Evolutionary conservation across 192 early-diverging fungal genomes (phyloP), one percentile per base, ranked within the genome.

Genomic region (Chytriomyces sp.): DNA sequence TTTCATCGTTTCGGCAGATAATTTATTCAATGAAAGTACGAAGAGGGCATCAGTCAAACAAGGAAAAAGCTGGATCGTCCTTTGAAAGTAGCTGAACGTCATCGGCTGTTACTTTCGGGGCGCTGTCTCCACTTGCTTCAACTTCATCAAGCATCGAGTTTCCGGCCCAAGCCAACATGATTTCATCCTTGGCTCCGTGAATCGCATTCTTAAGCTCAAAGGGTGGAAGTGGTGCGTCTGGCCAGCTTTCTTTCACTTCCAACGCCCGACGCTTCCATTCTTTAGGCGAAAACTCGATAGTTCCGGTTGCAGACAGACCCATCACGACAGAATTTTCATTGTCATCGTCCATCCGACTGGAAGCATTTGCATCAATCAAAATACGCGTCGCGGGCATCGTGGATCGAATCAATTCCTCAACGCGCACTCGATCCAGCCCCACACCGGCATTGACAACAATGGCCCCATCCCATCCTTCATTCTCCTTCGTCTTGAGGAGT

Each of bases 291-390:
- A 74, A 41, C 22, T 65, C 39, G 31, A 58, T 14, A n/a, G 26
- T 34, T 30, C 37, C 52, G 30, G 59, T 25, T 8, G n/a, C 32
- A n/a, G 26, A 62, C 59, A 74, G 31, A 10, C 73, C 73, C 12
- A 74, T 53, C 31, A 74, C 73, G 17, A 74, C 73, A 5, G 73
- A 44, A 58, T 74, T 74, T 58, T 74, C 73, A 39, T 66, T 56
- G 36, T 74, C 73, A 40, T 64, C 73, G 25, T 74, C 73, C 39
- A 63, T 41, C 6, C 38, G 26, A 32, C 54, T 64, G 10, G 55
- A 40, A 8, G 73, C 54, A 41, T 70, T 34, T 54, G 52, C 73
- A 41, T 74, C 73, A 49, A 74, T 22, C 63, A 74, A 36, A 5
- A 39, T 39, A 8, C 32, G 32, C 0, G 41, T 37, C 19, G 57